phyloP scores from a whole-genome alignment of 352 stramenopile species.

The Blastocystis sp. region DNA sequence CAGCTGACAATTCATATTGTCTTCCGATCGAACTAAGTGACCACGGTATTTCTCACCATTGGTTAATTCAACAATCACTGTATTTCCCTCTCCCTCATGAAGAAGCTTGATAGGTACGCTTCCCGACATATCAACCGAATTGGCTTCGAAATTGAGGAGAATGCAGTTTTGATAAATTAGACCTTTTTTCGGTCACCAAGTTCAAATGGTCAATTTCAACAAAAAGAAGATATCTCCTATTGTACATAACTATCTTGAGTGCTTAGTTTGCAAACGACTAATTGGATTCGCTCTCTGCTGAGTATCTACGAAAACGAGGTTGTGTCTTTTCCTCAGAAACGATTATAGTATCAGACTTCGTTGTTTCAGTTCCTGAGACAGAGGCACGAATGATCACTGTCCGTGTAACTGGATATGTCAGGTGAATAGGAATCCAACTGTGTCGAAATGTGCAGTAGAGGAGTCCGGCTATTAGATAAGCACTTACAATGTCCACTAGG shows the following conservation, averaged over 20 bases:
- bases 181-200: neutral
- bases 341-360: constrained; percentile 50
- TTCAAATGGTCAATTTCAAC: neutral
- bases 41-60: constrained; percentile 55
- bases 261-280: neutral
- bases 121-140: neutral
- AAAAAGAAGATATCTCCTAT: neutral
- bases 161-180: neutral
- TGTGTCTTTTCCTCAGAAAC: constrained; percentile 54
- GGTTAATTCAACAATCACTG: constrained; percentile 65
- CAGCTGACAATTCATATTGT: constrained; percentile 70
- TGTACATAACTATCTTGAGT: neutral
- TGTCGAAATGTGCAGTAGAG: constrained; percentile 41
- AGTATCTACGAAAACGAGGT: neutral
- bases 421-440: constrained; percentile 34
- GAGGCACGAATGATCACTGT: constrained; percentile 30
- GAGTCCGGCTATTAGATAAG: constrained; percentile 1
- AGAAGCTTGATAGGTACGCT: constrained; percentile 69
- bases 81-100: constrained; percentile 69
- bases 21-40: constrained; percentile 48
- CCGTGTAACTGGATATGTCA: neutral
- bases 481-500: constrained; percentile 37
- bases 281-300: constrained; percentile 14
- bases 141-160: neutral
- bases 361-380: neutral